Conservation (phyloP, 106 monocot species). For the Apostasia shenzhenica region DNA sequence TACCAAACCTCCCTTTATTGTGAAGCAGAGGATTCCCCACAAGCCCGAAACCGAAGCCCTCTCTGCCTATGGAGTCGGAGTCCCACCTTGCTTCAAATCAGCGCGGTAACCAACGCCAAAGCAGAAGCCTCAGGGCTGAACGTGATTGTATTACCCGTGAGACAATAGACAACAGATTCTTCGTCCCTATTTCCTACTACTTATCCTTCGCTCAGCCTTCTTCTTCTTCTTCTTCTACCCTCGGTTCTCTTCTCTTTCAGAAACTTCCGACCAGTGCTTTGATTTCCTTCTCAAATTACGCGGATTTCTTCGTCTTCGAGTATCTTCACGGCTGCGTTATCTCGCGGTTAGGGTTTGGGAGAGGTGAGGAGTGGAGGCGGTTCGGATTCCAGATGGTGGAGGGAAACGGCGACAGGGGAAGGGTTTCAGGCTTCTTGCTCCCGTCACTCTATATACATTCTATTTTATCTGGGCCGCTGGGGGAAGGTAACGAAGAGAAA, state of each 20-base stretch:
- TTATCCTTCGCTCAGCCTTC: not conserved
- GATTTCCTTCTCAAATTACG: not conserved
- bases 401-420: conserved; percentile 8
- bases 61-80: not conserved
- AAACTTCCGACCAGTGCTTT: not conserved
- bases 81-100: not conserved
- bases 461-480: not conserved
- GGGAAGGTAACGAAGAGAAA: too few species aligned
- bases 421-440: not conserved
- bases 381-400: conserved; percentile 5
- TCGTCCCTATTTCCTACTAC: not conserved
- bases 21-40: not conserved
- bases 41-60: not conserved
- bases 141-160: not conserved
- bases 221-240: not conserved
- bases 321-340: not conserved
- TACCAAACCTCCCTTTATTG: not conserved
- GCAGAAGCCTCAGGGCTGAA: not conserved
- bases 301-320: not conserved
- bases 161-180: not conserved
- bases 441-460: not conserved
- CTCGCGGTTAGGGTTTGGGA: conserved; percentile 5
- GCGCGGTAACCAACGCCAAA: not conserved
- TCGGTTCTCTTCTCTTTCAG: not conserved
- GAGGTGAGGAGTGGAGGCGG: conserved; percentile 6